Base-by-base conservation (phyloP, 2,329 filamentous ascomycete species). In the Pseudogymnoascus verrucosus region DNA sequence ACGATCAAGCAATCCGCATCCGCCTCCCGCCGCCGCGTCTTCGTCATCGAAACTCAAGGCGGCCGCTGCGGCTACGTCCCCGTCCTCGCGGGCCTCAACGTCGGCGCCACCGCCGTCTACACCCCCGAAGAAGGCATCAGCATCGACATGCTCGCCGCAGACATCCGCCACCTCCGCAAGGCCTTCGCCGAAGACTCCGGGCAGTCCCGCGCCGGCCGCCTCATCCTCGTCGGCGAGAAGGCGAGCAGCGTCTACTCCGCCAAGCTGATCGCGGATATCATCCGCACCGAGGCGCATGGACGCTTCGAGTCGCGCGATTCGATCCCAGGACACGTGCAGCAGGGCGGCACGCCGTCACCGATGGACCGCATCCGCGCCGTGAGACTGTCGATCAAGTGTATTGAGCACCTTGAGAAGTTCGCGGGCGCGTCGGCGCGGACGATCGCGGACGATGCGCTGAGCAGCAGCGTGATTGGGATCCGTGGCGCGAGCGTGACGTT, bases 21-120 rank as follows among this genome's bases (percentile, higher is more conserved):
- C 1, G 93, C 95, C 1, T 96, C 92, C 1, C 89, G 95, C 64
- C 88, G 95, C 51, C 88, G 95, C 66, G 93, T 98, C 63, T 99
- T 99, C 77, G 93, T 99, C 62, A 93, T 99, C 63, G 95, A 99
- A 78, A 98, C 95, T 0, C 95, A 99, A 78, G 95, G 95, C 71
- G 95, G 95, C 37, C 88, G 90, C 64, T 97, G 91, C 4, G 95
- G 95, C 19, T 99, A 98, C 76, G 85, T 98, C 65, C 93, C 93
- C 28, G 96, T 91, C 0, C 84, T 97, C 63, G 92, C 90, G 12
- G 95, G 93, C 60, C 85, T 99, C 12, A 87, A 89, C n/a, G 91
- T 98, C 14, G 95, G 95, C 63, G 95, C 95, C 7, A 83, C 90
- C 12, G 93, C 93, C 0, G 93, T 98, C 11, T 99, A 99, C 77